Evolutionary conservation across 345 rosid genomes (phyloP).

Genomic region (thale cress (Arabidopsis thaliana)): DNA sequence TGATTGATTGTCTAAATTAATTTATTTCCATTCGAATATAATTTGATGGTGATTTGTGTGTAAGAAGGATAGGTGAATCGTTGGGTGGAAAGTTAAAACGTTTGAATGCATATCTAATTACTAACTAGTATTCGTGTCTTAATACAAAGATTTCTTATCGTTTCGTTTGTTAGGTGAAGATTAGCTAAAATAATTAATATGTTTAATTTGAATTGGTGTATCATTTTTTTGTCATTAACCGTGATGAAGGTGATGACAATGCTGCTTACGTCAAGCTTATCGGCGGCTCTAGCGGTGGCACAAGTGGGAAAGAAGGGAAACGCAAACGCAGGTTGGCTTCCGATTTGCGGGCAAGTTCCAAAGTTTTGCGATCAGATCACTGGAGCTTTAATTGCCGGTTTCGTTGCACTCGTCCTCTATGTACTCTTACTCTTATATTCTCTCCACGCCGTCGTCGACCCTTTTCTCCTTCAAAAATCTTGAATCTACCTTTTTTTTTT

Average conservation of each 20-base stretch:
- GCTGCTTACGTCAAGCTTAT: conserved; percentile 64
- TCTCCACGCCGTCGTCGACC: conserved; percentile 55
- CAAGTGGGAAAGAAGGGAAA: conserved; percentile 78
- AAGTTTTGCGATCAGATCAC: conserved; percentile 70
- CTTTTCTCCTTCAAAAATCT: conserved; percentile 57
- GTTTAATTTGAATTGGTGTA: neutral
- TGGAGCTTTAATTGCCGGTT: conserved; percentile 65
- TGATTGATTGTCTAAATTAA: neutral
- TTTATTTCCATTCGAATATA: neutral
- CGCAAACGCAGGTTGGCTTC: conserved; percentile 78
- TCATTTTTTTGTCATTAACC: conserved; percentile 13
- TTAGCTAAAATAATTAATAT: neutral
- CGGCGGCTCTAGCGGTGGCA: conserved; percentile 83
- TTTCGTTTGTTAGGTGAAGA: conserved; percentile 20
- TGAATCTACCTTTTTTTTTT: conserved; percentile 25
- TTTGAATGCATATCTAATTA: conserved; percentile 6
- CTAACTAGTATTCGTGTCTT: neutral
- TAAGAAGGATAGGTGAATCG: conserved; percentile 1
- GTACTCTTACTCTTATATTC: conserved; percentile 55
- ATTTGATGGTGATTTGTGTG: neutral
- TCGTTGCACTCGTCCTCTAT: conserved; percentile 56
- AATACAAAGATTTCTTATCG: neutral
- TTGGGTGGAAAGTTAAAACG: neutral
- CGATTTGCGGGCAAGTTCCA: conserved; percentile 71
- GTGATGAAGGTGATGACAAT: conserved; percentile 46